Evolutionary conservation across 2,329 filamentous ascomycete genomes (phyloP).

Genomic region (Sporothrix protearum): DNA sequence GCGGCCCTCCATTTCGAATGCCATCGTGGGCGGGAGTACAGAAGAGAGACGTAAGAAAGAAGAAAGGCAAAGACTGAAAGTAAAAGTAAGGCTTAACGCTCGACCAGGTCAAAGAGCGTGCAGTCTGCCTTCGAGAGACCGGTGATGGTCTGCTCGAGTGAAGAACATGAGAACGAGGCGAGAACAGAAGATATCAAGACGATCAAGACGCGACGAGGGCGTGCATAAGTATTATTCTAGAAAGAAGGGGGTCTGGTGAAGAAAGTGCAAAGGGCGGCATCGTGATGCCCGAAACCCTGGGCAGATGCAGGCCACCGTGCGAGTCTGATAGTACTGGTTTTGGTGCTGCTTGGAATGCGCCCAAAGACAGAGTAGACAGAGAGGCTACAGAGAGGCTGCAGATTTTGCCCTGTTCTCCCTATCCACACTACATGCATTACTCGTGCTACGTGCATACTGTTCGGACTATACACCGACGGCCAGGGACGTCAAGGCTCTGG

Average conservation of each 20-base stretch:
- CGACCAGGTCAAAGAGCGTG: constrained; percentile 3
- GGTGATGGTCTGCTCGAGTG: constrained; percentile 1
- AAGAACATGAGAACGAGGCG: neutral
- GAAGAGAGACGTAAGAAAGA: neutral
- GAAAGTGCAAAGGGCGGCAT: neutral
- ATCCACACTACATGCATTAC: neutral
- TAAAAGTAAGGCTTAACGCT: neutral
- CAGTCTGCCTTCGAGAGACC: constrained; percentile 1
- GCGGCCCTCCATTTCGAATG: constrained; percentile 12
- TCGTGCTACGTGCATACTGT: neutral
- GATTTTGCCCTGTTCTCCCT: neutral
- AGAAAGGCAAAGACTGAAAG: neutral
- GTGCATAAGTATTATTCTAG: constrained; percentile 8
- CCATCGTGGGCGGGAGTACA: neutral
- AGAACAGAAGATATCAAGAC: neutral
- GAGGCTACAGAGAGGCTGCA: neutral
- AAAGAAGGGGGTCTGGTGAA: neutral
- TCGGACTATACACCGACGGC: constrained; percentile 14
- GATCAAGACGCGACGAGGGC: neutral
- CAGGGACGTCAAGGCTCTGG: neutral
- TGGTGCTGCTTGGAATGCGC: no score
- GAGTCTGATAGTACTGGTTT: constrained; percentile 1
- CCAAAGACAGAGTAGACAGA: neutral
- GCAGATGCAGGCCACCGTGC: neutral
- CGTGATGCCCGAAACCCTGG: constrained; percentile 8